Evolutionary conservation across 352 stramenopile genomes (phyloP).

Genomic region (Phytopythium mirpurense): DNA sequence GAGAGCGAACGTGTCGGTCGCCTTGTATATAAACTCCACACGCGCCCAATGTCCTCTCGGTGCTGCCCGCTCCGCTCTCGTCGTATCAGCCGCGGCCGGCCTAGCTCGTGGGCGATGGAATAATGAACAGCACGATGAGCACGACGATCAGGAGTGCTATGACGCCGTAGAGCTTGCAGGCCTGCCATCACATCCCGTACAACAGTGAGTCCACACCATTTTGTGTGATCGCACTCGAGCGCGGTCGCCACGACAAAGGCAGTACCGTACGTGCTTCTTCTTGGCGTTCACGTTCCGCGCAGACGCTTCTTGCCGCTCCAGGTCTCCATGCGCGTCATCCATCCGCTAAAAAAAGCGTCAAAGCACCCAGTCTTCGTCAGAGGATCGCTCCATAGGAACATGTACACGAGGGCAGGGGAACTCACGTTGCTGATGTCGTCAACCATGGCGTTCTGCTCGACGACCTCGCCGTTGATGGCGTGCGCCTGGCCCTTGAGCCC

Average conservation of each 20-base stretch:
- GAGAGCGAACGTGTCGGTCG: too few species aligned
- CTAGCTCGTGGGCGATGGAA: constrained; percentile 22
- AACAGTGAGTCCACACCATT: too few species aligned
- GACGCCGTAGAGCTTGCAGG: constrained; percentile 67
- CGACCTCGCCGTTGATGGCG: constrained; percentile 80
- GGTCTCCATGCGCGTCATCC: constrained; percentile 54
- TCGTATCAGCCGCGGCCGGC: neutral
- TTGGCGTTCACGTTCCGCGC: constrained; percentile 60
- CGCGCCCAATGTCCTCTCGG: neutral
- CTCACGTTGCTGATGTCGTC: constrained; percentile 71
- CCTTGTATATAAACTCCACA: constrained; percentile 4
- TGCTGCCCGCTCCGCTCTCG: neutral
- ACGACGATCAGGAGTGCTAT: constrained; percentile 64
- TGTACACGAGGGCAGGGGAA: neutral
- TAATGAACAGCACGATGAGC: constrained; percentile 53
- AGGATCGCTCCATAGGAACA: neutral
- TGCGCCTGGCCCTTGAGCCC: constrained; percentile 79
- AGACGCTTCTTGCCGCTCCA: constrained; percentile 52
- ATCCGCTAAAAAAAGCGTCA: constrained; percentile 33
- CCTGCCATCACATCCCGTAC: constrained; percentile 12
- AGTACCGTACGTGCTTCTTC: constrained; percentile 67
- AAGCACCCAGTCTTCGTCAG: constrained; percentile 6
- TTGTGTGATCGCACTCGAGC: too few species aligned
- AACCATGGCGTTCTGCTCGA: constrained; percentile 81
- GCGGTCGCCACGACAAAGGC: too few species aligned